Conservation (phyloP, 441 rosid species). For the Adansonia grandidieri region DNA sequence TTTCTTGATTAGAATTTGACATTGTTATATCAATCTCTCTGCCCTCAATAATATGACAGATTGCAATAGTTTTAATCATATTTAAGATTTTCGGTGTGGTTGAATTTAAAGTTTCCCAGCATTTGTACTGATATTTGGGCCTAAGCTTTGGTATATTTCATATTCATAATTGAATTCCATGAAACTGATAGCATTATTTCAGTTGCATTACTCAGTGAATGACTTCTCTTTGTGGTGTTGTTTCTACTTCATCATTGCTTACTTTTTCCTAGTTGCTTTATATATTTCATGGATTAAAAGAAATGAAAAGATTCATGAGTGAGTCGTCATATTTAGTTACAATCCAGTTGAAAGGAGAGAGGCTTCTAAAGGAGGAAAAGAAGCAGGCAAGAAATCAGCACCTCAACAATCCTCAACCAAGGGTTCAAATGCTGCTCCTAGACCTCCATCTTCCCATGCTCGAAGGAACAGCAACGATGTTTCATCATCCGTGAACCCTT, state of each 20-base stretch:
- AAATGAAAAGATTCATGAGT: background rate
- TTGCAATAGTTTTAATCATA: background rate
- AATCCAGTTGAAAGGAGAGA: constrained; percentile 93
- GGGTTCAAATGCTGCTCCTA: constrained; percentile 56
- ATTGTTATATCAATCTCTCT: background rate
- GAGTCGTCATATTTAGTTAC: constrained; percentile 48
- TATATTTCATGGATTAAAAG: background rate
- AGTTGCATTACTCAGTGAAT: background rate
- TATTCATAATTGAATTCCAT: background rate
- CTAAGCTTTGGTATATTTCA: background rate
- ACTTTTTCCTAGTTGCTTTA: too few relatives aligned
- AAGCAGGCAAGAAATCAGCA: constrained; percentile 69
- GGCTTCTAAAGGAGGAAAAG: constrained; percentile 85
- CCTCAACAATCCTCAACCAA: constrained; percentile 63
- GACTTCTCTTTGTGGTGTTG: background rate
- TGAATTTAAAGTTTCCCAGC: background rate
- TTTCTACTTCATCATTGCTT: background rate
- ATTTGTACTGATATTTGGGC: background rate
- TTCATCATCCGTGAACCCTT: constrained; percentile 42
- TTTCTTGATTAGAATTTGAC: background rate
- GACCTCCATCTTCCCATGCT: constrained; percentile 55
- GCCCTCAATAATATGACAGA: background rate
- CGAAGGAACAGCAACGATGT: constrained; percentile 49
- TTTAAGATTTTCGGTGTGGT: background rate
- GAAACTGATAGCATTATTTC: background rate